Percentiles rank a stretch among this genome's conserved stretches.
phyloP scores from a whole-genome alignment of 495 filamentous ascomycete genomes.

The Parathielavia hyrcaniae region DNA sequence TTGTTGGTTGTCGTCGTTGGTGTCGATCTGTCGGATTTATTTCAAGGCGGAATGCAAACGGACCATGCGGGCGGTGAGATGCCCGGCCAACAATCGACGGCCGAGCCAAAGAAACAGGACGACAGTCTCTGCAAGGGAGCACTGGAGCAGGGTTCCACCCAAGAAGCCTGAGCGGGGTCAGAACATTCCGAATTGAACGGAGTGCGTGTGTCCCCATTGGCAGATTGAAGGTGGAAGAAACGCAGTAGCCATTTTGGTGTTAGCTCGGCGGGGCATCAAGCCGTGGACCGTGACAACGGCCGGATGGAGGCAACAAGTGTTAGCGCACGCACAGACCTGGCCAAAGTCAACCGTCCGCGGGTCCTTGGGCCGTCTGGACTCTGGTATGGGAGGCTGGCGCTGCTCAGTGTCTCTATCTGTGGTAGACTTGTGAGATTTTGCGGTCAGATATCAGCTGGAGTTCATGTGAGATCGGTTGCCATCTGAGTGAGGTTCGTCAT shows the following conservation, averaged over 20 bases:
- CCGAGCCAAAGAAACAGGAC: neutral
- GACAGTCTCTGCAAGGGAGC: neutral
- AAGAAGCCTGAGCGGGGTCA: neutral
- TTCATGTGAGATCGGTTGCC: too few species aligned
- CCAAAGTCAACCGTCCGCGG: too few species aligned
- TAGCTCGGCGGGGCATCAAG: slow-evolving; percentile 9
- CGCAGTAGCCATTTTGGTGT: neutral
- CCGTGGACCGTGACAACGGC: slow-evolving; percentile 14
- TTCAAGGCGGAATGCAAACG: neutral
- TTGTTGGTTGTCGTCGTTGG: neutral
- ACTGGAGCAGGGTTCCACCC: neutral
- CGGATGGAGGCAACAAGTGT: slow-evolving; percentile 1
- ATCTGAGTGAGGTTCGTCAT: too few species aligned
- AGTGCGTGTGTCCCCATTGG: slow-evolving; percentile 19
- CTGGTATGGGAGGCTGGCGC: too few species aligned
- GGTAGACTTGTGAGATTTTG: too few species aligned
- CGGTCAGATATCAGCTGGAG: too few species aligned
- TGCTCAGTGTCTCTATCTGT: too few species aligned
- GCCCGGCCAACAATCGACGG: neutral
- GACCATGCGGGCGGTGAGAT: too few species aligned
- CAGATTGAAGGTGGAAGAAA: neutral
- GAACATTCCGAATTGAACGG: slow-evolving; percentile 6
- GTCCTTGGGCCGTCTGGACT: too few species aligned
- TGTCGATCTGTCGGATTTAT: neutral
- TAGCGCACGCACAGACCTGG: too few species aligned